phyloP scores from a whole-genome alignment of 495 filamentous ascomycete species.

The Podospora comata region DNA sequence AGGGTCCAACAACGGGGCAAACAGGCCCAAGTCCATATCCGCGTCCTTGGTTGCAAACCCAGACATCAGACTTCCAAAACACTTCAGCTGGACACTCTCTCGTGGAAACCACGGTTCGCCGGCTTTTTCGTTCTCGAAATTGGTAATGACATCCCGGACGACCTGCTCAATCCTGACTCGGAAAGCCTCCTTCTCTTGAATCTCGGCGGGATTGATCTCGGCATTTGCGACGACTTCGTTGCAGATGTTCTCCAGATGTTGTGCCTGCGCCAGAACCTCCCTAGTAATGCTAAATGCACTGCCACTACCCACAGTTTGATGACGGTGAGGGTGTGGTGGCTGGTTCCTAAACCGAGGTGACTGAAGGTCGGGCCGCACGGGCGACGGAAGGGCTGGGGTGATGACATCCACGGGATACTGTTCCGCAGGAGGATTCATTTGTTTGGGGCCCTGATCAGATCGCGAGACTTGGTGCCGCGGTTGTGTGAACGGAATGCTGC shows the following conservation, averaged over 20 bases:
- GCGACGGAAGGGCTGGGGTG: neutral
- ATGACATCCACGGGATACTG: neutral
- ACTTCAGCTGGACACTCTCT: slow-evolving; percentile 55
- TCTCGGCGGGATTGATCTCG: slow-evolving; percentile 53
- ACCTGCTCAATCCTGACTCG: slow-evolving; percentile 54
- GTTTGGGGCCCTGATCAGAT: slow-evolving; percentile 30
- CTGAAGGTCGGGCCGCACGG: neutral
- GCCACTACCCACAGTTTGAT: neutral
- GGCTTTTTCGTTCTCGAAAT: slow-evolving; percentile 44
- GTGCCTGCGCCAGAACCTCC: slow-evolving; percentile 30
- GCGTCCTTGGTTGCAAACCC: slow-evolving; percentile 71
- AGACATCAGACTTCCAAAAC: slow-evolving; percentile 69
- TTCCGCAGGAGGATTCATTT: neutral
- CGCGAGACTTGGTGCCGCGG: slow-evolving; percentile 31
- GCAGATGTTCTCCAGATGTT: slow-evolving; percentile 47
- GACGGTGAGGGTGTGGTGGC: neutral
- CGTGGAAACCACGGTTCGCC: slow-evolving; percentile 41
- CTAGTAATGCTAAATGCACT: neutral
- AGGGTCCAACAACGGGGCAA: slow-evolving; percentile 52
- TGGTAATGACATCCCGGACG: slow-evolving; percentile 51
- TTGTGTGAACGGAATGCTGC: neutral
- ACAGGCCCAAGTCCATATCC: slow-evolving; percentile 71
- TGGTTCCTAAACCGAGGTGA: neutral
- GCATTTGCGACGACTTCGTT: slow-evolving; percentile 39
- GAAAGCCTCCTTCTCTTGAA: slow-evolving; percentile 61